These are phyloP conservation scores for Solanum habrochaites DNA, from an alignment of 257 asterid species.

Conservation along the genomic window DNA sequence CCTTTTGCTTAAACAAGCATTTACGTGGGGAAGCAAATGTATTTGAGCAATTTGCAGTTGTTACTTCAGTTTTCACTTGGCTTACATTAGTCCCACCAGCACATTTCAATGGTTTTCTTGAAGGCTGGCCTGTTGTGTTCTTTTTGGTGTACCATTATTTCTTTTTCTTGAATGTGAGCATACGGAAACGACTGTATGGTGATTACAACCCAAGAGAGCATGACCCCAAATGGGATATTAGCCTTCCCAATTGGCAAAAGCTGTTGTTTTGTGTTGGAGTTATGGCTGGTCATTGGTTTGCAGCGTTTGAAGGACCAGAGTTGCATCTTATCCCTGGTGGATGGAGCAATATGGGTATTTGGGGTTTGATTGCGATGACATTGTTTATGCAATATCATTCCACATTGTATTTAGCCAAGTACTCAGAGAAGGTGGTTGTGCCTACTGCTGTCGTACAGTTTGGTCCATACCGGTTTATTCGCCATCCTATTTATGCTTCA, in stretches of 20 bases:
- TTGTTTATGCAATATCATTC: constrained; percentile 77
- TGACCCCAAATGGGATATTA: constrained; percentile 68
- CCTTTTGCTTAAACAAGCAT: constrained; percentile 38
- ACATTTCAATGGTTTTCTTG: constrained; percentile 87
- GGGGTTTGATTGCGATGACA: constrained; percentile 47
- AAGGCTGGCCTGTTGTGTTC: constrained; percentile 96
- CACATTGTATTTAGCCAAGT: constrained; percentile 72
- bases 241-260: constrained; percentile 58
- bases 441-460: constrained; percentile 90
- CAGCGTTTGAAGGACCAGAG: constrained; percentile 86
- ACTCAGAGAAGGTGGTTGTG: constrained; percentile 90
- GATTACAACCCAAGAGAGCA: constrained; percentile 62
- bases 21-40: constrained; percentile 45
- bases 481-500: constrained; percentile 93
- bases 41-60: constrained; percentile 53
- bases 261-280: constrained; percentile 56
- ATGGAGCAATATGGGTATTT: constrained; percentile 47
- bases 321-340: constrained; percentile 83
- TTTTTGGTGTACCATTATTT: constrained; percentile 82
- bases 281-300: constrained; percentile 67
- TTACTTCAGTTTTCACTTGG: constrained; percentile 86
- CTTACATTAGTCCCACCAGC: constrained; percentile 89
- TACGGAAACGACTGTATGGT: constrained; percentile 69
- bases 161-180: constrained; percentile 62
- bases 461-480: constrained; percentile 83